Conservation (phyloP, 1,139 yeast genomes). For the Geotrichum europaeum region DNA sequence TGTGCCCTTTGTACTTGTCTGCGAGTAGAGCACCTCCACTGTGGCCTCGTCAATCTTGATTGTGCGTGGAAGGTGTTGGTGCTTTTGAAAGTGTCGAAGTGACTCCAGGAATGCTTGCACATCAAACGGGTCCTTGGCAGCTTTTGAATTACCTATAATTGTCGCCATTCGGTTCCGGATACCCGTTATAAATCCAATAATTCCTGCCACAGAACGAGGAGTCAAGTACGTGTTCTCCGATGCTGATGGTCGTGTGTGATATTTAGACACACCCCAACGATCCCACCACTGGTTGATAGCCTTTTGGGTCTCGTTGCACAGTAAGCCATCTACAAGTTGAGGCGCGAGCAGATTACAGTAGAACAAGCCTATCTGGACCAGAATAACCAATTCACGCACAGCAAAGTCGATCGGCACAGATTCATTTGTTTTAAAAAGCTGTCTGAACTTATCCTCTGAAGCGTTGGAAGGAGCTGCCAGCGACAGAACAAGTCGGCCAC, state of each 20-base stretch:
- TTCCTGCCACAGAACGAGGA: constrained; percentile 59
- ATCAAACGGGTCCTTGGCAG: constrained; percentile 85
- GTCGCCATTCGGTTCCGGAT: constrained; percentile 60
- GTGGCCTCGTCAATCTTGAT: constrained; percentile 60
- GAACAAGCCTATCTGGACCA: constrained; percentile 68
- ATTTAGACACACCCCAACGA: constrained; percentile 60
- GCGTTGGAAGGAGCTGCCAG: constrained; percentile 68
- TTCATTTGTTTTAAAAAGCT: constrained; percentile 56
- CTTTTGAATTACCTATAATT: constrained; percentile 58
- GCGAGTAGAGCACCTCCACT: constrained; percentile 50
- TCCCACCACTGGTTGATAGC: constrained; percentile 83
- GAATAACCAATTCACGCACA: constrained; percentile 63
- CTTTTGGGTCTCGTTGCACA: constrained; percentile 68
- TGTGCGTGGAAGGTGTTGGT: constrained; percentile 52
- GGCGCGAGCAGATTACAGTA: constrained; percentile 73
- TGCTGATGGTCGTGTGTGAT: constrained; percentile 41
- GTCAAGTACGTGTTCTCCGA: constrained; percentile 47
- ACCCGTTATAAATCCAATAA: constrained; percentile 63
- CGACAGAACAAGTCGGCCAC: constrained; percentile 74
- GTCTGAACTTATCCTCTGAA: constrained; percentile 74
- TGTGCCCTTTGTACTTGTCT: constrained; percentile 46
- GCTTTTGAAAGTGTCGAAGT: constrained; percentile 63
- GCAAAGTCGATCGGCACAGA: constrained; percentile 57
- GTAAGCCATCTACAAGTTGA: constrained; percentile 70
- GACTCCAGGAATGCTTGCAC: constrained; percentile 58